Base-by-base conservation (phyloP, 768 basidiomycete species). In the Rhodosporidiobolus sp. region DNA sequence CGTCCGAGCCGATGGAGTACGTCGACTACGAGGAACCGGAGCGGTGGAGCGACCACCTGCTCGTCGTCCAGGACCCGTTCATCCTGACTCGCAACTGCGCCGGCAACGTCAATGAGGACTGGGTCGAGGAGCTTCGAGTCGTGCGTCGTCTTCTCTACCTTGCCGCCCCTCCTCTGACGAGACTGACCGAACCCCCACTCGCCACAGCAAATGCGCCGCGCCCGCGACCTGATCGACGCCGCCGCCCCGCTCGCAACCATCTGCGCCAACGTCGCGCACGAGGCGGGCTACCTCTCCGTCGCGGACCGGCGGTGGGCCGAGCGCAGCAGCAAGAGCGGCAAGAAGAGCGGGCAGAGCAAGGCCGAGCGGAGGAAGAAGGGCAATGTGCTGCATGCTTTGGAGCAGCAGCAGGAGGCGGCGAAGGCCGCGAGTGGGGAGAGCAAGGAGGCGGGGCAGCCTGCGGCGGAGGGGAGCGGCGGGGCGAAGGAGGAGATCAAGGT, bases 21-120 rank as follows among this genome's bases (percentile, higher is more conserved):
- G 67, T 22, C 30, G 70, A 72, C 10, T 76, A 62, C 53, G 52
- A 52, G 19, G 74, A 76, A 57, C 74, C 74, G 5, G 65, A 59
- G 50, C 53, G 61, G 28, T 77, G 77, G 77, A 60, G 53, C n/a
- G 67, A 75, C 22, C 59, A 69, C 54, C 43, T 65, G 30, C 49
- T 78, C 50, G 77, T 78, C 52, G 76, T 78, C 5, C 77, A 78
- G 63, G 77, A 78, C 34, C 77, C 77, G 45, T 78, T 78, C 66
- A 69, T 77, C 43, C 65, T 75, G 26, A 73, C 73, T 26, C 56
- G 77, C 24, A 78, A 78, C 43, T 69, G 67, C 32, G 65, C 72
- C 24, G 56, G 59, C 20, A 78, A 78, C 66, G 69, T 76, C 26
- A 24, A 32, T 24, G 66, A 69, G 1, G 63, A 67, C 17, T 74